Base-by-base conservation (phyloP, 768 basidiomycete genomes). In the Crucibulum laeve region DNA sequence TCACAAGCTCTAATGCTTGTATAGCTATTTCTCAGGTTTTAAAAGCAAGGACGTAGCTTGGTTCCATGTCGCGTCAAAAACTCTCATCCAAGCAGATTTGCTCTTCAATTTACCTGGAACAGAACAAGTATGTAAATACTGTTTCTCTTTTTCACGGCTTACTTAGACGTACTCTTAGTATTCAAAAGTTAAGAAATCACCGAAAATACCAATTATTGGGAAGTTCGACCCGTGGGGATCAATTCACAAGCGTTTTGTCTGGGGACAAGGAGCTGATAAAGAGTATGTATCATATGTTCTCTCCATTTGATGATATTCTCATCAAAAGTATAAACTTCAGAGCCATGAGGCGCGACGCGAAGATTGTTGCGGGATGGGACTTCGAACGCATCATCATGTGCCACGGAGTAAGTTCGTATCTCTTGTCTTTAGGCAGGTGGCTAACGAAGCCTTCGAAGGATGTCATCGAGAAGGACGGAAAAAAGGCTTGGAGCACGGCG, bases 41-140 rank as follows among this genome's bases (percentile, higher is more conserved):
- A 64, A 62, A 42, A 86, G 85, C 57, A 82, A 85, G 53, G 89
- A 91, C 42, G 76, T 91, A n/a, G 85, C 87, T 0, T 88, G 86
- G 60, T 74, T 83, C 48, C 90, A 92, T 53, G 58, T 64, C 1
- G 66, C 77, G 0, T 81, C 78, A 22, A 82, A 77, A 55, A 78
- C 81, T 0, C 63, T 91, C 39, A 70, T 91, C 30, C 69, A 83
- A 54, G 90, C 86, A 4, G 90, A 92, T 60, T 65, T 91, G 26
- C 59, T 91, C 2, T 80, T 87, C 68, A 91, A 91, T 62, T 68
- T 91, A n/a, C 87, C 90, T 3, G 71, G 78, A 1, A 80, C 56
- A 1, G 89, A 91, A 59, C 87, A 91, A 64, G 78, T 77, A 52
- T 25, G 50, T 41, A 8, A n/a, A 48, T 18, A 24, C 11, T 15